These are phyloP conservation scores for Danielia reshetovae DNA, from an alignment of 805 yeast species.

Conservation along the genomic window DNA sequence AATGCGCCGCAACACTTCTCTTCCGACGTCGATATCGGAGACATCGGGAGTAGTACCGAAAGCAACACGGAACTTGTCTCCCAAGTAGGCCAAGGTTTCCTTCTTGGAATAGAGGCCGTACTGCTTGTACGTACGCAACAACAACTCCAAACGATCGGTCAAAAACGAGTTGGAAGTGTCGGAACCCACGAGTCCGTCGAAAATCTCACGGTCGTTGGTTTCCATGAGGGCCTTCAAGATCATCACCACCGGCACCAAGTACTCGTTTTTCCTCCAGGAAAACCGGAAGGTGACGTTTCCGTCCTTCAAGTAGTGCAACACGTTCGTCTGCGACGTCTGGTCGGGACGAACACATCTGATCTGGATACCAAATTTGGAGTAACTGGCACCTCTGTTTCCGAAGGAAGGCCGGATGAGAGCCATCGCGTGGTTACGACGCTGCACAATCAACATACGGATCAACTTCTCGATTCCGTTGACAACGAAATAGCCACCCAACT, in stretches of 20 bases:
- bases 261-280: slow-evolving; percentile 96
- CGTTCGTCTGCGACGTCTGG: slow-evolving; percentile 96
- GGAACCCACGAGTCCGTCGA: slow-evolving; percentile 92
- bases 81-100: slow-evolving; percentile 90
- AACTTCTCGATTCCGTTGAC: slow-evolving; percentile 96
- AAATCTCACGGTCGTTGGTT: slow-evolving; percentile 90
- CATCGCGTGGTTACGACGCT: slow-evolving; percentile 97
- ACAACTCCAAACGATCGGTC: slow-evolving; percentile 94
- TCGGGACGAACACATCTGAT: slow-evolving; percentile 93
- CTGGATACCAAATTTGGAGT: slow-evolving; percentile 88
- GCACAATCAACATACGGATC: slow-evolving; percentile 95
- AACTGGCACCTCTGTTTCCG: slow-evolving; percentile 88
- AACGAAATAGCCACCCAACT: slow-evolving; percentile 92
- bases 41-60: slow-evolving; percentile 85
- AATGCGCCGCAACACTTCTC: slow-evolving; percentile 73
- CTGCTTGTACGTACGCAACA: slow-evolving; percentile 81
- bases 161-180: slow-evolving; percentile 86
- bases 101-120: slow-evolving; percentile 74
- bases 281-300: slow-evolving; percentile 96
- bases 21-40: slow-evolving; percentile 87
- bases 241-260: slow-evolving; percentile 89
- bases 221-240: slow-evolving; percentile 85
- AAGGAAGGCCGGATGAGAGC: slow-evolving; percentile 94
- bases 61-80: slow-evolving; percentile 93
- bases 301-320: slow-evolving; percentile 90